Percentiles rank a stretch among this genome's conserved stretches.
Conservation (phyloP, 805 yeast species). For the Phaffomyces opuntiae region DNA sequence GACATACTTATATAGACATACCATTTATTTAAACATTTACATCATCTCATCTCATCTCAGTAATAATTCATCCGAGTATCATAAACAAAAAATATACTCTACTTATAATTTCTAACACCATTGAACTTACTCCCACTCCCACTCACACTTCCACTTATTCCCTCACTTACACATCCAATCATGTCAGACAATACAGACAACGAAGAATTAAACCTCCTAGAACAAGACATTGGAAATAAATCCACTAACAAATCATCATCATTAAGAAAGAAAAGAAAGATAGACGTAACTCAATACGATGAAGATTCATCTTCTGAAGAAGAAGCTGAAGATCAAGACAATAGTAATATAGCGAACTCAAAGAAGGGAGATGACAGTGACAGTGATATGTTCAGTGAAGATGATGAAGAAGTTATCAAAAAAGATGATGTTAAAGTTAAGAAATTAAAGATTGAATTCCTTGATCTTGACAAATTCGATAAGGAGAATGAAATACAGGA, state of each 20-base stretch:
- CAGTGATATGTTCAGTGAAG: slow-evolving; percentile 22
- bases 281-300: slow-evolving; percentile 16
- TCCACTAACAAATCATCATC: slow-evolving; percentile 5
- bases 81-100: no score
- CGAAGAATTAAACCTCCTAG: slow-evolving; percentile 16
- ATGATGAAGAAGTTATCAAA: slow-evolving; percentile 5
- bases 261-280: slow-evolving; percentile 4
- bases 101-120: no score
- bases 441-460: slow-evolving; percentile 15
- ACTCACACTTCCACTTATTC: no score
- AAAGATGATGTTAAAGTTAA: slow-evolving; percentile 1
- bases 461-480: slow-evolving; percentile 35
- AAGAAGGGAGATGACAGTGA: slow-evolving; percentile 9
- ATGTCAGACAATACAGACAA: slow-evolving; percentile 1
- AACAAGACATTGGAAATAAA: slow-evolving; percentile 21
- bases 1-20: no score
- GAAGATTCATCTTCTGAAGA: slow-evolving; percentile 28
- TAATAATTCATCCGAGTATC: no score
- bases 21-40: no score
- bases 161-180: no score
- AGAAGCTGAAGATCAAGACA: slow-evolving; percentile 13
- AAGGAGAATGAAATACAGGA: slow-evolving; percentile 15
- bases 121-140: no score
- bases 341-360: slow-evolving; percentile 5
- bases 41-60: no score